Evolutionary conservation across 73 alveolate species (phyloP).

Genomic region (Paramecium pentaurelia): DNA sequence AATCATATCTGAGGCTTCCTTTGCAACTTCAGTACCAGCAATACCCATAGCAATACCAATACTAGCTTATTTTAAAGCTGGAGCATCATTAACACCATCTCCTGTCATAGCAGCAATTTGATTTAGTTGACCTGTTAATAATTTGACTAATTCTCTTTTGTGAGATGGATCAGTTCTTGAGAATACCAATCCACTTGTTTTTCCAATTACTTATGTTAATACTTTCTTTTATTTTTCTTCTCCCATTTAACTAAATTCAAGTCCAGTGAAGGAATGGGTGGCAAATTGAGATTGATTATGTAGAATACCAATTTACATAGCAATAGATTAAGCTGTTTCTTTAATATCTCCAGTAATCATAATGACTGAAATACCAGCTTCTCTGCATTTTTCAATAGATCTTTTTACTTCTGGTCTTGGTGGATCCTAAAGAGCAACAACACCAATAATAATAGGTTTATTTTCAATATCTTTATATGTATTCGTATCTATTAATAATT

Average conservation of each 20-base stretch:
- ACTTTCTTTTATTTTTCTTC: conserved; percentile 60
- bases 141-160: conserved; percentile 82
- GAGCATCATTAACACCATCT: conserved; percentile 99
- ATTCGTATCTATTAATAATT: conserved; percentile 39
- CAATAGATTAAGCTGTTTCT: conserved; percentile 97
- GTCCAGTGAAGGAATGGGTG: conserved; percentile 74
- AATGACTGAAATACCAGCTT: conserved; percentile 97
- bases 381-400: conserved; percentile 87
- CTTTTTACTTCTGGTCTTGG: conserved; percentile 93
- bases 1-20: conserved; percentile 98
- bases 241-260: conserved; percentile 70
- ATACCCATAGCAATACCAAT: conserved; percentile 99
- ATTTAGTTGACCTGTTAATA: conserved; percentile 63
- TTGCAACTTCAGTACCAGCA: conserved; percentile 99
- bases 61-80: conserved; percentile 98
- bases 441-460: conserved; percentile 84
- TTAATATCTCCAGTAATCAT: conserved; percentile 98
- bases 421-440: conserved; percentile 95
- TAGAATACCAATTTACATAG: conserved; percentile 85
- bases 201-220: conserved; percentile 33
- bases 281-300: conserved; percentile 56
- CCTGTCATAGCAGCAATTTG: conserved; percentile 99
- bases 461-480: conserved; percentile 66
- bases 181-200: conserved; percentile 70
- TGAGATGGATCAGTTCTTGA: conserved; percentile 96